These are phyloP conservation scores for Arabidopsis arenosa DNA, from an alignment of 345 rosid species.

Conservation along the genomic window DNA sequence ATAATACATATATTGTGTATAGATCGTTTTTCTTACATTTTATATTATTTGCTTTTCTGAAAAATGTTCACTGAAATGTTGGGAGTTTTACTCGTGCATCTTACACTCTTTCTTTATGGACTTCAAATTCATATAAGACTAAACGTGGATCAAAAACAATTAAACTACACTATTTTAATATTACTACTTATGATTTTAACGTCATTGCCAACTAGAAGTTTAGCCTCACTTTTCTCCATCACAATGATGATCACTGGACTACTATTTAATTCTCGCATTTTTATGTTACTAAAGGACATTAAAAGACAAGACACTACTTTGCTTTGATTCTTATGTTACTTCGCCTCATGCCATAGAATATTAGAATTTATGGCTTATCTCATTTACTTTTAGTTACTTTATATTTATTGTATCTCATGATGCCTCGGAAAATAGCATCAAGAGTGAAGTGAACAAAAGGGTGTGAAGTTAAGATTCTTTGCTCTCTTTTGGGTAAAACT, in stretches of 20 bases:
- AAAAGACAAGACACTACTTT: conserved; percentile 30
- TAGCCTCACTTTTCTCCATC: neutral
- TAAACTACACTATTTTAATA: neutral
- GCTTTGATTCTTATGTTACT: conserved; percentile 44
- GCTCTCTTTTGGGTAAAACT: conserved; percentile 37
- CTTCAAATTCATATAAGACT: neutral
- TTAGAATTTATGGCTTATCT: conserved; percentile 34
- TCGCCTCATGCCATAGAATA: conserved; percentile 20
- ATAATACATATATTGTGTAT: neutral
- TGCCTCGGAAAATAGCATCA: conserved; percentile 2
- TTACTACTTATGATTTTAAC: neutral
- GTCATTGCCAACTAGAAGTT: neutral
- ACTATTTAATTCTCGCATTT: neutral
- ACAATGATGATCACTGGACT: neutral
- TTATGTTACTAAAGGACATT: conserved; percentile 9
- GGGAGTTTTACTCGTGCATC: neutral
- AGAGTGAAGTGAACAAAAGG: conserved; percentile 50
- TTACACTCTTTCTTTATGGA: neutral
- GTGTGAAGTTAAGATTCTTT: conserved; percentile 37
- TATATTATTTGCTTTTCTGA: neutral
- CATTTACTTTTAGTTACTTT: conserved; percentile 32
- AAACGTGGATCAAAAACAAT: neutral
- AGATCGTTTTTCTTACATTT: neutral
- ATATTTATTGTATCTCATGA: neutral
- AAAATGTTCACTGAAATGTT: conserved; percentile 3